Conservation (phyloP, 768 basidiomycete species). For the Lactifluus volemus region DNA sequence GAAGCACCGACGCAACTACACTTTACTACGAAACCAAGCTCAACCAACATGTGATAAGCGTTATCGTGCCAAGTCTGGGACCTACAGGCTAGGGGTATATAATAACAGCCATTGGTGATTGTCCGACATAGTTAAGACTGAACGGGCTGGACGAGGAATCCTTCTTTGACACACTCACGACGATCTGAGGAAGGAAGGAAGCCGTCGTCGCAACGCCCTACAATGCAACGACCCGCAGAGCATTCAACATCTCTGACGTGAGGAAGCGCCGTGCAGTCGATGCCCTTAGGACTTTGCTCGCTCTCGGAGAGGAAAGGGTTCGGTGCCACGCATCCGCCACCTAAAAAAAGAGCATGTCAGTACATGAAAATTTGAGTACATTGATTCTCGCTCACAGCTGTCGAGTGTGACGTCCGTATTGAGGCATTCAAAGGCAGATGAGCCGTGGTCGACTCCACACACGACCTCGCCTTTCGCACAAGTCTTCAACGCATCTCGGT, state of each 20-base stretch:
- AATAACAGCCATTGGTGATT: too few species aligned
- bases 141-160: background rate
- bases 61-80: background rate
- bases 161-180: background rate
- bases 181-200: background rate
- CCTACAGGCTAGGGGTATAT: too few species aligned
- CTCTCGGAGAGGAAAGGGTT: slow-evolving; percentile 24
- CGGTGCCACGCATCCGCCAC: slow-evolving; percentile 34
- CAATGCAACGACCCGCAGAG: slow-evolving; percentile 5
- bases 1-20: background rate
- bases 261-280: slow-evolving; percentile 18
- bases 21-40: background rate
- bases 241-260: slow-evolving; percentile 13
- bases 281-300: background rate
- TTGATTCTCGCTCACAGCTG: slow-evolving; percentile 29
- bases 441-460: slow-evolving; percentile 32
- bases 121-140: background rate
- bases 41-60: background rate
- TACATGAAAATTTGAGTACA: background rate
- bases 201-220: background rate
- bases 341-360: slow-evolving; percentile 16
- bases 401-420: slow-evolving; percentile 29
- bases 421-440: slow-evolving; percentile 33
- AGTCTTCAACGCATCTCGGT: slow-evolving; percentile 25
- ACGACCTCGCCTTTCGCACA: slow-evolving; percentile 28